Base-by-base conservation (phyloP, 148 eudicot genomes). In the Amaranthus cruentus region DNA sequence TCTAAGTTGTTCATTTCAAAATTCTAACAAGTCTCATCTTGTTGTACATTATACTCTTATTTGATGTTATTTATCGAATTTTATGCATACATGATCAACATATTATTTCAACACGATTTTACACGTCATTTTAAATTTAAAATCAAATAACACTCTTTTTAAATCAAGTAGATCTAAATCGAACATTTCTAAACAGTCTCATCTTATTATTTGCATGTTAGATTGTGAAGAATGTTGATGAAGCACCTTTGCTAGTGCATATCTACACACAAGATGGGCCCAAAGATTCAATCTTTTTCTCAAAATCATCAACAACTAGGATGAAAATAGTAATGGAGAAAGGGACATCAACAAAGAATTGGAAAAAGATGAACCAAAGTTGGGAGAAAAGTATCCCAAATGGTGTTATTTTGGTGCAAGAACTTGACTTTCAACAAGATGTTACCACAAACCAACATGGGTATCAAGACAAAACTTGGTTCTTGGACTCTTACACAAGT, bases 381-480 rank as follows among this genome's bases (percentile, higher is more conserved):
- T 84, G 81, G 85, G 79, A 82, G 15, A 78, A 52, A 61, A 79
- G 75, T 47, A 72, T 66, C 8, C 87, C 86, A 0, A 75, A 76
- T 56, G 86, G 86, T 14, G 65, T 87, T 21, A 79, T 84, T 59
- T 81, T 87, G 73, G 90, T 87, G 56, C 81, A 81, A 74, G 80
- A 84, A 76, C 80, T 86, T 46, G 56, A 70, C 8, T 47, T 6
- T 63, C 46, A 28, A 55, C 66, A 77, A 57, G 70, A 28, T 6
- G 18, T 4, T 43, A 44, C 15, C 38, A 44, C 67, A 47, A 58
- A 42, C 6, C 49, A 58, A 68, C 73, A 68, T 58, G 52, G 48
- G 44, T 4, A 48, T 61, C 44, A 68, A 69, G 66, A 67, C 77
- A 66, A 66, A 55, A 10, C 6, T 15, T 21, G 14, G 61, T 64